Percentiles rank a stretch among this genome's conserved stretches.
Conservation (phyloP, 75 land plant genomes). For the Pinus tabuliformis region DNA sequence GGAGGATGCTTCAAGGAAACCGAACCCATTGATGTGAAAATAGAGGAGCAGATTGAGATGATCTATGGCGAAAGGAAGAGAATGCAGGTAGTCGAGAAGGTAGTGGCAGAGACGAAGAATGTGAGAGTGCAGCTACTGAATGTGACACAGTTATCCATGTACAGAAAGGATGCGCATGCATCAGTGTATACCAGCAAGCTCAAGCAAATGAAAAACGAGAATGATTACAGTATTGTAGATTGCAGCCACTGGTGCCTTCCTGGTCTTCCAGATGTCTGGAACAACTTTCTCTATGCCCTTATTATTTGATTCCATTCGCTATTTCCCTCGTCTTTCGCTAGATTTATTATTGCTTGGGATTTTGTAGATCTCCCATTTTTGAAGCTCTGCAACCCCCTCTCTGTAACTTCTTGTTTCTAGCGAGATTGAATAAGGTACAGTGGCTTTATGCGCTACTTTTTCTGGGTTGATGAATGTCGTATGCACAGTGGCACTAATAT, state of each 20-base stretch:
- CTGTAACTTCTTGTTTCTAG: too few relatives aligned
- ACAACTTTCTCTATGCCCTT: conserved; percentile 19
- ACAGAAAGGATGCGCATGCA: conserved; percentile 54
- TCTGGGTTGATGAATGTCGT: too few relatives aligned
- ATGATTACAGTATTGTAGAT: conserved; percentile 9
- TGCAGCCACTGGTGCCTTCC: conserved; percentile 41
- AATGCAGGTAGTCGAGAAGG: conserved; percentile 16
- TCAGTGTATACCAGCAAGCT: conserved; percentile 31
- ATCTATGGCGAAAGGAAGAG: conserved; percentile 13
- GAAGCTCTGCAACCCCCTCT: too few relatives aligned
- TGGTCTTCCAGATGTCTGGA: conserved; percentile 30
- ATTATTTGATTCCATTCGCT: not conserved
- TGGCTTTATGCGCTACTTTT: too few relatives aligned
- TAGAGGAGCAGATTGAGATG: conserved; percentile 33
- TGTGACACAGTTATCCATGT: conserved; percentile 53
- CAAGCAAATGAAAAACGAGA: not conserved
- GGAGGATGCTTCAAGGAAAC: conserved; percentile 62
- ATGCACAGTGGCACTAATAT: too few relatives aligned
- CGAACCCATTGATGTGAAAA: conserved; percentile 30
- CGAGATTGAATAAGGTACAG: too few relatives aligned
- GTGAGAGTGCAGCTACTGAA: conserved; percentile 36
- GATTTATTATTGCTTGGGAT: too few relatives aligned
- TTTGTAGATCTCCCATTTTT: too few relatives aligned
- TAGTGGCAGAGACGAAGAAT: conserved; percentile 16
- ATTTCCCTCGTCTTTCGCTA: too few relatives aligned